Percentiles rank a stretch among this genome's conserved stretches.
Conservation (phyloP, 495 filamentous ascomycete genomes). For the Aspergillus coremiiformis region DNA sequence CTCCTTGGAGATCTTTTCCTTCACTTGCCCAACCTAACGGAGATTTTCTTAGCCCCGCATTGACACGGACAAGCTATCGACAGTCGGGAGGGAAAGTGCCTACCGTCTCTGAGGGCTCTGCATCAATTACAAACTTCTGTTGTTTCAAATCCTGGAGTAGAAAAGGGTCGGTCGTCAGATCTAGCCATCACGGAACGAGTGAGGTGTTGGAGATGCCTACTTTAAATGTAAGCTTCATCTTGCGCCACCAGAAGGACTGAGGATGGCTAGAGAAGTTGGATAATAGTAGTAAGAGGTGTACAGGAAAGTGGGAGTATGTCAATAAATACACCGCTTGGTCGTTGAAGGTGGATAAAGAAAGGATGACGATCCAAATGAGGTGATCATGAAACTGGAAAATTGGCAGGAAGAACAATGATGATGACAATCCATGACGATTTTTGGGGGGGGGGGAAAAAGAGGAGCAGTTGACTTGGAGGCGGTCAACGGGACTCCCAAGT, state of each 20-base stretch:
- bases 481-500: too few species aligned
- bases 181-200: neutral
- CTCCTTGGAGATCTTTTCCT: conserved; percentile 79
- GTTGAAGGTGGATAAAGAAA: neutral
- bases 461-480: conserved; percentile 12
- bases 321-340: neutral
- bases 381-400: conserved; percentile 1
- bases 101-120: conserved; percentile 89
- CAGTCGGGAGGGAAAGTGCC: conserved; percentile 22
- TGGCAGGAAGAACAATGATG: conserved; percentile 12
- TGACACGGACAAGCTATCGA: conserved; percentile 4
- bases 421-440: conserved; percentile 15
- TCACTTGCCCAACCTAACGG: conserved; percentile 72
- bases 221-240: conserved; percentile 84
- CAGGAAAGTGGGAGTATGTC: neutral
- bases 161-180: conserved; percentile 13
- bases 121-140: conserved; percentile 92
- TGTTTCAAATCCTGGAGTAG: conserved; percentile 81
- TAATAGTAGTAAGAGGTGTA: neutral
- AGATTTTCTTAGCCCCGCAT: conserved; percentile 30
- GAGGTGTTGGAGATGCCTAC: conserved; percentile 33
- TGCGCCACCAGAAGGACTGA: conserved; percentile 30
- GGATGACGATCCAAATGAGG: neutral
- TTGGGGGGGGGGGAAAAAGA: conserved; percentile 10
- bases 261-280: conserved; percentile 13